Percentiles rank a stretch among this genome's conserved stretches.
phyloP scores from a whole-genome alignment of 257 asterid genomes.

The Fraxinus cuspidata region DNA sequence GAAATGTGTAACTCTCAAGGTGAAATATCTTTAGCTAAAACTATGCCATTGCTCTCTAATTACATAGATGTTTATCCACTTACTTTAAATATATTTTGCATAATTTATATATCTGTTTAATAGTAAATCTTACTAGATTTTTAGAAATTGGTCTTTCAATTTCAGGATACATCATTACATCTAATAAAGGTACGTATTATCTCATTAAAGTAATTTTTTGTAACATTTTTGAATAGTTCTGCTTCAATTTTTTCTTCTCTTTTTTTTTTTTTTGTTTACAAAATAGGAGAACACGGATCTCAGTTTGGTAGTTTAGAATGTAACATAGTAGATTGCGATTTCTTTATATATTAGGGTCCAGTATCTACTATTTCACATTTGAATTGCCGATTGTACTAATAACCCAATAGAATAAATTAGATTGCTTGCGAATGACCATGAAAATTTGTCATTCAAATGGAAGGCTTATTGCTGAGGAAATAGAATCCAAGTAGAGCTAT shows the following conservation, averaged over 20 bases:
- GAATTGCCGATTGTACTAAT: too few relatives aligned
- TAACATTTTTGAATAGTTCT: neutral
- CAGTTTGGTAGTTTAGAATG: neutral
- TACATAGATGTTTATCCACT: too few relatives aligned
- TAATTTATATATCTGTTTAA: too few relatives aligned
- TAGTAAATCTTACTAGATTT: neutral
- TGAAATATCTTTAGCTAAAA: too few relatives aligned
- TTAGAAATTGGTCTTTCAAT: slow-evolving; percentile 75
- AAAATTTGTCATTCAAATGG: too few relatives aligned
- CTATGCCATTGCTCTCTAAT: too few relatives aligned
- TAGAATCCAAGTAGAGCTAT: too few relatives aligned
- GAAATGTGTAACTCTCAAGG: too few relatives aligned
- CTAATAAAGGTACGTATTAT: slow-evolving; percentile 61
- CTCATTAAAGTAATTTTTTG: neutral
- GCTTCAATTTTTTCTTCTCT: neutral
- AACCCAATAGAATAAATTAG: neutral
- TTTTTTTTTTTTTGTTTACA: too few relatives aligned
- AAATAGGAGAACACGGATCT: neutral
- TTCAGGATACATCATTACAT: slow-evolving; percentile 61
- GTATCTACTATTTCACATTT: neutral
- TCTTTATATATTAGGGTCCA: neutral
- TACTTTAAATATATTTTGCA: too few relatives aligned
- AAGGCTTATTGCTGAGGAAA: too few relatives aligned
- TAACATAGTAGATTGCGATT: neutral
- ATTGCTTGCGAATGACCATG: too few relatives aligned